Conservation (phyloP, 148 eudicot species). For the Rhododendron molle region DNA sequence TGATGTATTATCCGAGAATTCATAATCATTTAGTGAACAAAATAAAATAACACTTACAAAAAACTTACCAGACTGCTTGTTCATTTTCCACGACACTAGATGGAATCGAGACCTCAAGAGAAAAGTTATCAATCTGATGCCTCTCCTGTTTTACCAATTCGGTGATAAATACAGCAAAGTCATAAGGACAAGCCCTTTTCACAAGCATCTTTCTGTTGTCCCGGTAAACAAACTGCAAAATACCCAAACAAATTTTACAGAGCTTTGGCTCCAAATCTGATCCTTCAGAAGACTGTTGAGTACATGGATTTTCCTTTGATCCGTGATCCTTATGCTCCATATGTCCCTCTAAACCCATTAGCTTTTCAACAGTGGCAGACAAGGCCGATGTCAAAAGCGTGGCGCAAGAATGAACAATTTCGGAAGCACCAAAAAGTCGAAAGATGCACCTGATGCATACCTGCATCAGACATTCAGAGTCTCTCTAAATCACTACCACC, state of each 20-base stretch:
- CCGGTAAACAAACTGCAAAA: conserved; percentile 58
- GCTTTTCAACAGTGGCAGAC: conserved; percentile 17
- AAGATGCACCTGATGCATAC: conserved; percentile 70
- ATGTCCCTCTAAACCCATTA: conserved; percentile 17
- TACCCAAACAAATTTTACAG: conserved; percentile 73
- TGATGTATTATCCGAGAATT: background rate
- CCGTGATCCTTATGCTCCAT: conserved; percentile 11
- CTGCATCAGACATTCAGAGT: conserved; percentile 26
- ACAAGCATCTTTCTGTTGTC: conserved; percentile 38
- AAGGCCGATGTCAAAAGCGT: conserved; percentile 27
- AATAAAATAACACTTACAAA: background rate
- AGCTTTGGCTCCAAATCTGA: conserved; percentile 19
- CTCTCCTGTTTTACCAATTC: conserved; percentile 53
- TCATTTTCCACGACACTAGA: conserved; percentile 52
- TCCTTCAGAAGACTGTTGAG: conserved; percentile 12
- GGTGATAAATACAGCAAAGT: conserved; percentile 51
- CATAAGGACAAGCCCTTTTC: conserved; percentile 40
- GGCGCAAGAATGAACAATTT: conserved; percentile 31
- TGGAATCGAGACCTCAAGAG: conserved; percentile 81
- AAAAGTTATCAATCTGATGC: conserved; percentile 48
- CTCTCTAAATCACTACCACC: background rate
- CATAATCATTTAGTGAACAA: background rate
- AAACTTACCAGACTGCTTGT: conserved; percentile 55
- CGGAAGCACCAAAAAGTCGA: conserved; percentile 54
- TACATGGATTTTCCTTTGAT: conserved; percentile 15